Evolutionary conservation across 352 stramenopile genomes (phyloP), one percentile per base, ranked within the genome.

Genomic region (Globisporangium yorkense): DNA sequence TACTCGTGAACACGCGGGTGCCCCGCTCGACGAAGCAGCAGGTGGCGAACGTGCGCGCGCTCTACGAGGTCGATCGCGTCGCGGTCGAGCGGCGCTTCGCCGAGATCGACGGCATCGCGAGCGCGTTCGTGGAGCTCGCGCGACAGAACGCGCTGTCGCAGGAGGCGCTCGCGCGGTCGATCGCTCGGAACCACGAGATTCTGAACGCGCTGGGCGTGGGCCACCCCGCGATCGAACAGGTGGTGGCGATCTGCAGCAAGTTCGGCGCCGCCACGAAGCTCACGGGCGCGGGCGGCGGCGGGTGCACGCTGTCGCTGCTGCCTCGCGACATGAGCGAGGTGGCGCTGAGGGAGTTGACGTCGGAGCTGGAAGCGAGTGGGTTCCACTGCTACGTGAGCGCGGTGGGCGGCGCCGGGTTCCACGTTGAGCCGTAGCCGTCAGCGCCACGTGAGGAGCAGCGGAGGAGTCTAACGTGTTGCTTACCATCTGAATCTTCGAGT

Each of bases 1-100:
- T 98, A 2, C 57, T 98, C 39, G 87, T 93, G 9, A 97, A 98
- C 71, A 97, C 92, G 12, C 66, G 75, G n/a, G 89, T 97, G 16
- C 84, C 91, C 2, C 86, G 89, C 15, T 93, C 84, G 4, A 98
- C 92, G 16, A 92, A 80, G 67, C 69, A 78, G 27, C 80, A 96
- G 40, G 90, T 98, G 16, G 72, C 51, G 5, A 77, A 80, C 35
- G 92, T 98, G 10, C 72, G 83, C 9, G 59, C 57, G 45, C 71
- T 78, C 6, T 84, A 90, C 47, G 79, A 96, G 31, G 65, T 65
- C 39, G 50, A 94, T 41, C 62, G 57, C 12, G 48, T 56, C 1
- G 59, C 52, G 3, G 71, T 88, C 9, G 69, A 92, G 54, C 47
- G 50, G 8, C 61, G 78, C 35, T 96, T 97, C 51, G 63, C 89